These are phyloP conservation scores for Hygrocybe coccinea DNA, from an alignment of 768 basidiomycete genomes.

Conservation along the genomic window DNA sequence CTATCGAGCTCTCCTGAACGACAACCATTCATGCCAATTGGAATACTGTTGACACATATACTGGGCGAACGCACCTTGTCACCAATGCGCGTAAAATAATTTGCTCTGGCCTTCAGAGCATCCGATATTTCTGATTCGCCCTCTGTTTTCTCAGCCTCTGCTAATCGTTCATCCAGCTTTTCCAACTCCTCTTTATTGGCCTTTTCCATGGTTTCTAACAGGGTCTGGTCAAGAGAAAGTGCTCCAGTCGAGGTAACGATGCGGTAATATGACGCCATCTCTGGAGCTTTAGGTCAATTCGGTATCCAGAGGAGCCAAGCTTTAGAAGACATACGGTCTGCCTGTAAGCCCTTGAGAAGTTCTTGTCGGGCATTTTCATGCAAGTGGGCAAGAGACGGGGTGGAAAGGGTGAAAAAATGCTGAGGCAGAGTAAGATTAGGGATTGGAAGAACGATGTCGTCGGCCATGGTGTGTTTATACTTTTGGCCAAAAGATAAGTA, in stretches of 20 bases:
- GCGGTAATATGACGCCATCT: slow-evolving; percentile 85
- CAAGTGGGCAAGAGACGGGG: slow-evolving; percentile 52
- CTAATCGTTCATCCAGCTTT: slow-evolving; percentile 69
- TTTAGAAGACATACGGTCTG: slow-evolving; percentile 58
- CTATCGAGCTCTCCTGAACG: slow-evolving; percentile 68
- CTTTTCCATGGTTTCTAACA: slow-evolving; percentile 58
- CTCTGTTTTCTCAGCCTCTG: slow-evolving; percentile 83
- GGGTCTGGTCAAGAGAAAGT: slow-evolving; percentile 45
- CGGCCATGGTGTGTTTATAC: slow-evolving; percentile 64
- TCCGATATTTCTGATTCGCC: slow-evolving; percentile 94
- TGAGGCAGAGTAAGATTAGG: slow-evolving; percentile 84
- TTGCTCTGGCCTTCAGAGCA: slow-evolving; percentile 76
- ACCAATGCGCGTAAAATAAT: slow-evolving; percentile 83
- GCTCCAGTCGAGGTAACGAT: slow-evolving; percentile 48
- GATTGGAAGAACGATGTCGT: slow-evolving; percentile 78
- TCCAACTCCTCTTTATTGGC: slow-evolving; percentile 70
- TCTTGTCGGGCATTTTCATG: slow-evolving; percentile 62
- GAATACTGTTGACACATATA: not conserved
- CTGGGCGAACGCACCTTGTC: slow-evolving; percentile 57
- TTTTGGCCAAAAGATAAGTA: too few species aligned
- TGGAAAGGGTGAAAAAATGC: slow-evolving; percentile 68
- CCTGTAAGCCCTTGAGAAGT: slow-evolving; percentile 69
- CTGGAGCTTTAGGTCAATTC: slow-evolving; percentile 33
- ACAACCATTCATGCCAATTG: not conserved
- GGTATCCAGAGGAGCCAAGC: slow-evolving; percentile 1